Conservation (phyloP, 73 alveolate genomes). For the Symbiodinium pilosum region DNA sequence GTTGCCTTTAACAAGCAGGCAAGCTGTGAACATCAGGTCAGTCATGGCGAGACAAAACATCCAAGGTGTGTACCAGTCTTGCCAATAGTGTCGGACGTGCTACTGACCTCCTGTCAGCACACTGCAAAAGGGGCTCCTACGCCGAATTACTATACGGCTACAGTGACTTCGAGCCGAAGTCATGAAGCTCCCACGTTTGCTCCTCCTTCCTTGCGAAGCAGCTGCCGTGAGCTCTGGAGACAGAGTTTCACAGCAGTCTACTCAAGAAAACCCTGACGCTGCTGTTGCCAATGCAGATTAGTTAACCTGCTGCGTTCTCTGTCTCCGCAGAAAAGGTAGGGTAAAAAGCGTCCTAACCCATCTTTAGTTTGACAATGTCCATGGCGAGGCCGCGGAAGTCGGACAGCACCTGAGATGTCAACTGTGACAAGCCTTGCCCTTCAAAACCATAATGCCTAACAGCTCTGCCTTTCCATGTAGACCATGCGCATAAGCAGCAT, state of each 20-base stretch:
- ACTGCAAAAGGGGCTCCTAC: neutral
- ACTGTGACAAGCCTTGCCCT: too few species aligned
- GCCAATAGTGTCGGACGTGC: neutral
- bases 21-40: too few species aligned
- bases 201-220: neutral
- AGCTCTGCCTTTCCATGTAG: neutral
- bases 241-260: neutral
- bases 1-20: neutral
- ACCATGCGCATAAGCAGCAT: neutral
- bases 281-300: neutral
- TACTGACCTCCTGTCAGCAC: neutral
- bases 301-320: neutral
- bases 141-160: neutral
- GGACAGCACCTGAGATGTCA: slow-evolving; percentile 15
- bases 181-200: neutral
- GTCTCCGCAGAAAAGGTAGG: neutral
- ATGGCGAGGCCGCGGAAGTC: slow-evolving; percentile 52
- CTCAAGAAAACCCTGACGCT: neutral
- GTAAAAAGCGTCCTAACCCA: slow-evolving; percentile 27
- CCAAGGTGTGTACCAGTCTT: too few species aligned
- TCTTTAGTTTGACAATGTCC: slow-evolving; percentile 50
- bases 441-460: neutral
- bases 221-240: neutral
- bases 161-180: neutral
- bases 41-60: too few species aligned